Evolutionary conservation across 179 eudicot species (phyloP), one percentile per base, ranked within the genome.

Genomic region (Vitellaria paradoxa): DNA sequence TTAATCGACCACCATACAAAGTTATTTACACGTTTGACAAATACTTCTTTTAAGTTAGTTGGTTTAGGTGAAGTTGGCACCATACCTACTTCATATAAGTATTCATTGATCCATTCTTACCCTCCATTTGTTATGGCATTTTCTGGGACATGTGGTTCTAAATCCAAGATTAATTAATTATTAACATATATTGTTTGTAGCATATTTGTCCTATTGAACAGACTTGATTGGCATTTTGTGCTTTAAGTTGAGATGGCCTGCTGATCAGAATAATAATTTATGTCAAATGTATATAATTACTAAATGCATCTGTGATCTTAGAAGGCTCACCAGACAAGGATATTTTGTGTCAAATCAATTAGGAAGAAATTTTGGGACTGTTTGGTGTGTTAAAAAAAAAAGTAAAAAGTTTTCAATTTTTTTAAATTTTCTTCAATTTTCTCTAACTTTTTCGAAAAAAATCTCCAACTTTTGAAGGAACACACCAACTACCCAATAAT

Each of bases 21-120:
- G 24, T 52, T 55, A 24, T 26, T 13, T 49, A 17, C 9, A 26
- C 56, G 3, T 65, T 24, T 74, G 26, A 9, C 12, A 0, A n/a
- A 11, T 47, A 23, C 37, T 26, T 24, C 60, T 50, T 2, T 10
- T 55, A 50, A 40, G 52, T 49, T 70, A 53, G 79, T 78, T 64
- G 82, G 65, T 65, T 72, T 67, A 73, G 77, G 80, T 72, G 69
- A 50, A 52, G 37, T 63, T 24, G 47, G 50, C 4, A 11, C 9
- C 7, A 63, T 10, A 65, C 64, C 72, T 50, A 52, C 63, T 53
- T 66, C 24, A 20, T 20, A 26, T 65, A 76, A 52, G 12, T 52
- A 52, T 63, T 76, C 63, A 53, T 40, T 26, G 18, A 6, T 49
- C 8, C 6, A 10, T 49, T 74, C 42, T 64, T 37, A 75, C 7